Conservation (phyloP, 1,284 basidiomycete genomes). For the Pseudozyma hubeiensis region DNA sequence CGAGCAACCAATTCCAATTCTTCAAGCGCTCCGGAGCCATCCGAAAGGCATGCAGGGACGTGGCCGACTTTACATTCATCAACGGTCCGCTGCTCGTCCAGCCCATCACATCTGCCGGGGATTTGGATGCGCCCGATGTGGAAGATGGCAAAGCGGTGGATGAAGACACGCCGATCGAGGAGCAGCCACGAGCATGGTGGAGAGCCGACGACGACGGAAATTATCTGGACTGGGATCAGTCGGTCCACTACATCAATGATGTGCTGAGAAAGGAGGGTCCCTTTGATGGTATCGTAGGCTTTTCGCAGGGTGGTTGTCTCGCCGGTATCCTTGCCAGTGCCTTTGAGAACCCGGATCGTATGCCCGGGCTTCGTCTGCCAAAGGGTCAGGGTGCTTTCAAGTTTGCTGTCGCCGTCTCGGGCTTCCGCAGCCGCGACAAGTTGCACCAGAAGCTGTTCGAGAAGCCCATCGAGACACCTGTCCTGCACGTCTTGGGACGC, state of each 20-base stretch:
- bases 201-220: constrained; percentile 50
- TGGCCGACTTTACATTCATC: constrained; percentile 64
- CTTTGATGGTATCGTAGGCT: constrained; percentile 66
- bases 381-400: constrained; percentile 47
- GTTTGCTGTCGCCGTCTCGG: constrained; percentile 64
- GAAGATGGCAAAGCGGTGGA: constrained; percentile 48
- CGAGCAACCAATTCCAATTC: constrained; percentile 62
- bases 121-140: constrained; percentile 55
- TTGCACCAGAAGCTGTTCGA: constrained; percentile 55
- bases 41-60: constrained; percentile 62
- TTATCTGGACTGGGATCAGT: constrained; percentile 59
- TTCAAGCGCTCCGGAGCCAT: constrained; percentile 57
- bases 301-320: constrained; percentile 62
- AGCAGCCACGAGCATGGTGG: constrained; percentile 68
- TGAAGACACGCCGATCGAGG: constrained; percentile 61
- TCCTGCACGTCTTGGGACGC: constrained; percentile 58
- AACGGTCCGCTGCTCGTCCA: constrained; percentile 64
- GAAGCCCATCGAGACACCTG: constrained; percentile 57
- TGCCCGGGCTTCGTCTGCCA: constrained; percentile 49
- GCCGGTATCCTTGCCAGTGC: constrained; percentile 59
- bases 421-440: constrained; percentile 58
- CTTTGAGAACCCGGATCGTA: constrained; percentile 56
- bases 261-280: constrained; percentile 57
- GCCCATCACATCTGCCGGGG: constrained; percentile 54
- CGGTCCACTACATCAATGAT: constrained; percentile 56